Evolutionary conservation across 163 green algal species (phyloP).

Genomic region (Chlamydomonas reinhardtii): DNA sequence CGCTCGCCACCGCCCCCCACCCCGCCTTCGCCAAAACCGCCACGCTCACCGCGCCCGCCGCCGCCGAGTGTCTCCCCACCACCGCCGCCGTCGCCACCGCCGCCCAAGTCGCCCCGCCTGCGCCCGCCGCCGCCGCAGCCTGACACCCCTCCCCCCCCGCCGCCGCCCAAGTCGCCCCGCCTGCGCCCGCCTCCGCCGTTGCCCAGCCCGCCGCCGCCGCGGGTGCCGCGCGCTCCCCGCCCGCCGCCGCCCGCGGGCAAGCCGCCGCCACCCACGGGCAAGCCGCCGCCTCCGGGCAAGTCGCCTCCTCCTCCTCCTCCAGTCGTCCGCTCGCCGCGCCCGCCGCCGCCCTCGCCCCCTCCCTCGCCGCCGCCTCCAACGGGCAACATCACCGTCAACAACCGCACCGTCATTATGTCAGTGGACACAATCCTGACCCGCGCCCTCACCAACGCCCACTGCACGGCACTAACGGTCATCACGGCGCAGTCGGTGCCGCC

Average conservation of each 20-base stretch:
- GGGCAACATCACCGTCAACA: slow-evolving; percentile 39
- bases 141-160: not conserved
- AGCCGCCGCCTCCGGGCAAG: not conserved
- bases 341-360: not conserved
- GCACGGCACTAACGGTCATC: slow-evolving; percentile 20
- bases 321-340: not conserved
- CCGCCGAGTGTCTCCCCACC: not conserved
- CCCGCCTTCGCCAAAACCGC: not conserved
- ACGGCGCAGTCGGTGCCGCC: slow-evolving; percentile 9
- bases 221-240: not conserved
- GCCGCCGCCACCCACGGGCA: not conserved
- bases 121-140: not conserved
- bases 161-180: not conserved
- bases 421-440: slow-evolving; percentile 13
- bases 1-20: not conserved
- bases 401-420: slow-evolving; percentile 18
- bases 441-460: slow-evolving; percentile 12
- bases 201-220: not conserved
- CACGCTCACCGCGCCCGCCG: not conserved
- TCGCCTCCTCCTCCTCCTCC: not conserved
- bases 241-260: not conserved
- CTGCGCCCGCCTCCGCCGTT: not conserved
- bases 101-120: not conserved
- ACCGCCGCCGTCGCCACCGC: not conserved
- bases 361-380: not conserved